These are phyloP conservation scores for Massariosphaeria phaeospora DNA, from an alignment of 495 filamentous ascomycete species.

Conservation along the genomic window DNA sequence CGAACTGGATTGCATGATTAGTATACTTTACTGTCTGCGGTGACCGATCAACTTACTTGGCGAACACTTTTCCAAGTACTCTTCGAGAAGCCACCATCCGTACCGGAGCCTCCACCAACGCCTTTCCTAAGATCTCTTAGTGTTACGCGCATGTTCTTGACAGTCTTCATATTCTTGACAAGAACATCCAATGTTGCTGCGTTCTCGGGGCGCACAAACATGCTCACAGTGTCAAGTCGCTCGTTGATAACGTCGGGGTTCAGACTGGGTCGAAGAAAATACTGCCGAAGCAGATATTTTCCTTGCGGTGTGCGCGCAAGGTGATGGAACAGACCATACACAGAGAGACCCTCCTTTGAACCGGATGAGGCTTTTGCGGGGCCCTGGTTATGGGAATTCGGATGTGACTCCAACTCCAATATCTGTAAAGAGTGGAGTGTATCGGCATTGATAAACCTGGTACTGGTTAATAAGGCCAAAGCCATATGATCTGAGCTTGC, in stretches of 20 bases:
- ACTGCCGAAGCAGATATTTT: conserved; percentile 66
- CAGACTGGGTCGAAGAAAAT: conserved; percentile 76
- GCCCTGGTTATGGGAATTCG: conserved; percentile 76
- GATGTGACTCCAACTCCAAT: conserved; percentile 76
- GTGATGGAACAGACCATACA: conserved; percentile 77
- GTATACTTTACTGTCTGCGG: not conserved
- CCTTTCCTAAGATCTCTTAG: conserved; percentile 72
- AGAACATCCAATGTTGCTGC: conserved; percentile 51
- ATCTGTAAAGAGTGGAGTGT: conserved; percentile 81
- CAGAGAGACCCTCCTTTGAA: conserved; percentile 81
- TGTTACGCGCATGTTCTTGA: conserved; percentile 73
- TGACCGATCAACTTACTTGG: conserved; percentile 9
- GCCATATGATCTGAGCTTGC: too few relatives aligned
- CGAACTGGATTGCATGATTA: conserved; percentile 46
- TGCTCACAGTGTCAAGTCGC: conserved; percentile 63
- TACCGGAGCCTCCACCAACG: conserved; percentile 57
- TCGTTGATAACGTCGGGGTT: conserved; percentile 64
- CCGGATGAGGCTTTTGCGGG: conserved; percentile 61
- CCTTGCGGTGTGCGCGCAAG: conserved; percentile 81
- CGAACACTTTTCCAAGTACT: conserved; percentile 63
- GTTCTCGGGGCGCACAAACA: conserved; percentile 70
- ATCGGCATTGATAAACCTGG: conserved; percentile 73
- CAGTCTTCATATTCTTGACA: conserved; percentile 59
- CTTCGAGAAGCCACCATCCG: conserved; percentile 54
- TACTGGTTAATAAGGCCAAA: not conserved